These are phyloP conservation scores for Trichoderma cornu-damae DNA, from an alignment of 2,329 filamentous ascomycete genomes.

Conservation along the genomic window DNA sequence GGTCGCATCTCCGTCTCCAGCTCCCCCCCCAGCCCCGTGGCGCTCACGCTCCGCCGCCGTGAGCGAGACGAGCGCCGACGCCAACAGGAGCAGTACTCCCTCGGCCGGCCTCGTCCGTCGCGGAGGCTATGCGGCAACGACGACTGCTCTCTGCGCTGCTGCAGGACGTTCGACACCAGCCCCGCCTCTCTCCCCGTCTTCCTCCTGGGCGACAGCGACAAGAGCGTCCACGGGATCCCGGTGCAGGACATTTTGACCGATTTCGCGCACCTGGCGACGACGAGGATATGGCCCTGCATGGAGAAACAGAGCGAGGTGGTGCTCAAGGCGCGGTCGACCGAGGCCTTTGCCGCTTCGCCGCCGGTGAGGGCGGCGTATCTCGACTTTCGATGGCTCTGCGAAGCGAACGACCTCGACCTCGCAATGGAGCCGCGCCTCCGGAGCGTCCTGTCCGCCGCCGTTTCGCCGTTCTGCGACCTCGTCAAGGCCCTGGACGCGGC, in stretches of 20 bases:
- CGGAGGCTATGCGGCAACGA: constrained; percentile 22
- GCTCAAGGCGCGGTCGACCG: constrained; percentile 20
- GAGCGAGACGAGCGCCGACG: not conserved
- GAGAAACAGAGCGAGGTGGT: constrained; percentile 6
- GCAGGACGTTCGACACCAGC: constrained; percentile 6
- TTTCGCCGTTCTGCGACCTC: not conserved
- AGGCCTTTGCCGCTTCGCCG: constrained; percentile 27
- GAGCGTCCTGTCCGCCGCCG: not conserved
- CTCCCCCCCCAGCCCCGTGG: not conserved
- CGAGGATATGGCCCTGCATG: not conserved
- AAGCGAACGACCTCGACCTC: not conserved
- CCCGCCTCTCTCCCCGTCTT: not conserved
- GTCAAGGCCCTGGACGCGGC: not conserved
- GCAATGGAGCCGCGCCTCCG: not conserved
- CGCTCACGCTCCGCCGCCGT: constrained; percentile 20
- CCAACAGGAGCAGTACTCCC: constrained; percentile 21
- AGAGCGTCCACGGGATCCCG: constrained; percentile 14
- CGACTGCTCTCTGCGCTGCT: constrained; percentile 18
- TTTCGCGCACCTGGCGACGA: constrained; percentile 22
- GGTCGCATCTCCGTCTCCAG: not conserved
- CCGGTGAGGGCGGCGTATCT: constrained; percentile 26
- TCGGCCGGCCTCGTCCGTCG: constrained; percentile 22
- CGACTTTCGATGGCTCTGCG: constrained; percentile 16
- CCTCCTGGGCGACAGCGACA: constrained; percentile 9
- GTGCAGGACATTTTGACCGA: constrained; percentile 21